Evolutionary conservation across 2,329 filamentous ascomycete genomes (phyloP).

Genomic region (Epichloe typhina): DNA sequence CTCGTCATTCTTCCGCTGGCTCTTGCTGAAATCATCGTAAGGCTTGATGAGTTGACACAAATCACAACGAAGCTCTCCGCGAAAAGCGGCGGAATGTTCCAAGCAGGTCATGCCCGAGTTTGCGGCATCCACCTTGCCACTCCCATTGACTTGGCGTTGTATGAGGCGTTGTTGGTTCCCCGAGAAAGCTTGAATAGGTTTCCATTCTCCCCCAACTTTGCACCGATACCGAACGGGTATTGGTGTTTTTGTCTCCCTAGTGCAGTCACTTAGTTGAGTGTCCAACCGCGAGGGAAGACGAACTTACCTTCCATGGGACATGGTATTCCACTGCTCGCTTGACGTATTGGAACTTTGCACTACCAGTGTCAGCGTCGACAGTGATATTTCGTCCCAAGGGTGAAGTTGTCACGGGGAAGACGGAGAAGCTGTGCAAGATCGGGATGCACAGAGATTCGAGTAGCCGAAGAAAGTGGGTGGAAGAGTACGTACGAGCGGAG

Average conservation of each 20-base stretch:
- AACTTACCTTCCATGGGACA: neutral
- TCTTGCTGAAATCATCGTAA: slow-evolving; percentile 18
- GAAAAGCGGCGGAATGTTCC: slow-evolving; percentile 16
- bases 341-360: neutral
- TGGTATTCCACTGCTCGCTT: neutral
- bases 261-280: neutral
- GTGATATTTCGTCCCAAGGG: neutral
- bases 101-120: slow-evolving; percentile 24
- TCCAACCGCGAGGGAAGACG: neutral
- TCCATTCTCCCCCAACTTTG: slow-evolving; percentile 25
- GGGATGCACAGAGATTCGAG: too few relatives aligned
- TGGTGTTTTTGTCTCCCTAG: neutral
- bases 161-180: slow-evolving; percentile 18
- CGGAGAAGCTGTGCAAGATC: neutral
- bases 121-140: slow-evolving; percentile 12
- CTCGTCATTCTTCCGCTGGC: slow-evolving; percentile 14
- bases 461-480: neutral
- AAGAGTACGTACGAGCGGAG: neutral
- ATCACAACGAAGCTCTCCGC: slow-evolving; percentile 17
- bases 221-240: slow-evolving; percentile 17
- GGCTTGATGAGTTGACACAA: slow-evolving; percentile 18
- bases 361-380: neutral
- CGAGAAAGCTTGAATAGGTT: slow-evolving; percentile 18
- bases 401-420: neutral
- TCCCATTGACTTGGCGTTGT: slow-evolving; percentile 6